Evolutionary conservation across 352 stramenopile genomes (phyloP), one percentile per base, ranked within the genome.

Genomic region (Globisporangium ultimum): DNA sequence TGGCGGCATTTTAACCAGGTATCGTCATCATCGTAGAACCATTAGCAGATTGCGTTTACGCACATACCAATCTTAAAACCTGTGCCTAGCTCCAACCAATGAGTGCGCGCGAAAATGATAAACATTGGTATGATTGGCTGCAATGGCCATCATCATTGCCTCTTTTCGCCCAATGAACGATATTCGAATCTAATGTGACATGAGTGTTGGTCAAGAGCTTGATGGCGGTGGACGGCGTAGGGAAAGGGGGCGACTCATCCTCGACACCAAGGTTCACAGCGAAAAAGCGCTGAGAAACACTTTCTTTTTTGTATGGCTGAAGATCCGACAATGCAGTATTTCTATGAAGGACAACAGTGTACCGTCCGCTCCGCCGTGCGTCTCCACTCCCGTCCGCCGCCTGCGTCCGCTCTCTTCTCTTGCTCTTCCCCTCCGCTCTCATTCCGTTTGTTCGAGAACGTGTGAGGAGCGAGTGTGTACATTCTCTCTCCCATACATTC

Each of bases 391-490:
- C 28, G 11, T 42, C 24, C 24, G 24, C 24, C 24, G 24, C 5
- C 24, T 6, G 24, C 28, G 38, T 48, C 52, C 22, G 15, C 52
- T 51, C 5, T 14, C 53, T 20, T 38, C 22, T 18, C 41, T 40
- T 38, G 11, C 38, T 49, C 36, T 32, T 21, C 28, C 10, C 21
- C 53, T 50, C 51, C 17, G 20, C 21, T 43, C 42, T 60, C 42
- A 32, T 60, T 43, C 38, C 10, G 38, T 52, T 60, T 28, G 53
- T 60, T 60, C 53, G 53, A 60, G 53, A 60, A 59, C 53, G 32
- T 42, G 38, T 43, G 38, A 32, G 38, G 38, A 43, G 38, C 10
- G 38, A 13, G 3, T 10, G 38, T 8, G 38, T 32, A 6, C 38
- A 43, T 10, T 43, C 38, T 43, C 38, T 8, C 38, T 17, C 38